phyloP scores from a whole-genome alignment of 495 filamentous ascomycete species.

The Penicillium lividum region DNA sequence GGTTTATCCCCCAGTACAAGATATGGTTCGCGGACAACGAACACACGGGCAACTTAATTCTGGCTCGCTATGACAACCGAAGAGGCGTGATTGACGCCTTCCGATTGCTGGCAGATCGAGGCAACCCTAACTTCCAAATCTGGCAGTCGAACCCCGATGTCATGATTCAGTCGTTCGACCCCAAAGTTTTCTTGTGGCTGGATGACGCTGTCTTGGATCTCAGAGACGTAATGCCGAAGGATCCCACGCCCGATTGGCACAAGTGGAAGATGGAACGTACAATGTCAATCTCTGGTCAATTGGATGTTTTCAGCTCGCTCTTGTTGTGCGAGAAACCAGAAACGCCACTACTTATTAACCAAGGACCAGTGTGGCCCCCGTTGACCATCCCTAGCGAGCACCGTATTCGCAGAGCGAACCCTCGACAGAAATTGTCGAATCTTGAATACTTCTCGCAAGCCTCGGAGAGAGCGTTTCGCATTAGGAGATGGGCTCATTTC shows the following conservation, averaged over 20 bases:
- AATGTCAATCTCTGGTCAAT: constrained; percentile 56
- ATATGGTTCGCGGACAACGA: constrained; percentile 82
- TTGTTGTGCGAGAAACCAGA: constrained; percentile 44
- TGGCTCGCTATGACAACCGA: constrained; percentile 70
- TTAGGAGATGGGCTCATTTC: constrained; percentile 71
- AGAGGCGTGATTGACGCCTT: constrained; percentile 79
- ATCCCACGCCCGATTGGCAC: constrained; percentile 27
- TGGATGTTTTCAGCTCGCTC: constrained; percentile 50
- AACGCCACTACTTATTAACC: constrained; percentile 32
- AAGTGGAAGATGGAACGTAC: constrained; percentile 36
- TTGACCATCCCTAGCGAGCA: constrained; percentile 60
- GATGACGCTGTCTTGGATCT: constrained; percentile 70
- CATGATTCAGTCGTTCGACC: constrained; percentile 72
- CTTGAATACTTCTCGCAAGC: constrained; percentile 47
- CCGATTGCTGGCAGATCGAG: constrained; percentile 66
- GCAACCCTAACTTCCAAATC: constrained; percentile 46
- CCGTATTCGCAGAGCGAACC: constrained; percentile 26
- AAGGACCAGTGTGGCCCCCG: constrained; percentile 70
- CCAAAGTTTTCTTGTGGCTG: constrained; percentile 65
- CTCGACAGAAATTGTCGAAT: constrained; percentile 39
- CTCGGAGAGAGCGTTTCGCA: constrained; percentile 66
- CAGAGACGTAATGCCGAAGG: constrained; percentile 33
- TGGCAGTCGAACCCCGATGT: constrained; percentile 71
- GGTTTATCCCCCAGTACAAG: constrained; percentile 79
- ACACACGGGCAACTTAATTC: constrained; percentile 67